phyloP scores from a whole-genome alignment of 208 protist species.

The Leishmania guyanensis region DNA sequence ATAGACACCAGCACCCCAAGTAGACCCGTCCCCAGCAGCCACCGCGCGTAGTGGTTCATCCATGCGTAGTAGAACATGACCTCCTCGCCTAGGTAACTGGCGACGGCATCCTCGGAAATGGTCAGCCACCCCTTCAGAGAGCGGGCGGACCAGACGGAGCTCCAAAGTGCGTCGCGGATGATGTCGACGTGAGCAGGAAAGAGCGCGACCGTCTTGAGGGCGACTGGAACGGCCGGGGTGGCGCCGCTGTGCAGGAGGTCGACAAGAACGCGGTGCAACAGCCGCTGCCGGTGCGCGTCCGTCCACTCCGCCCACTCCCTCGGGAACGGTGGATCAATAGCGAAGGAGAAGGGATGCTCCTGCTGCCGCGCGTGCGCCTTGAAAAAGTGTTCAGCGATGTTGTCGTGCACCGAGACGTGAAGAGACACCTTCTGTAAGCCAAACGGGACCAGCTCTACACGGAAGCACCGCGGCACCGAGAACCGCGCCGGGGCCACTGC shows the following conservation, averaged over 20 bases:
- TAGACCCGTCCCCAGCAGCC: conserved; percentile 48
- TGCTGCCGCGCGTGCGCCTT: conserved; percentile 29
- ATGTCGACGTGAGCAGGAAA: conserved; percentile 48
- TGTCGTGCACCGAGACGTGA: conserved; percentile 37
- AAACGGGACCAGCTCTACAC: conserved; percentile 34
- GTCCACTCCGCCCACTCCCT: conserved; percentile 24
- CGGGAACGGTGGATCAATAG: conserved; percentile 46
- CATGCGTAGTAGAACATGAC: conserved; percentile 80
- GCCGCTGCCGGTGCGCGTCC: conserved; percentile 44
- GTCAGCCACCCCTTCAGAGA: conserved; percentile 16
- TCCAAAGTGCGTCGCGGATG: conserved; percentile 35
- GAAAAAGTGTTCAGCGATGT: conserved; percentile 39
- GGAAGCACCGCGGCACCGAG: conserved; percentile 35
- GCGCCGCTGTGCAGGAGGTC: conserved; percentile 36
- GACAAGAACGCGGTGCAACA: conserved; percentile 47
- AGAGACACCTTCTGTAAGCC: conserved; percentile 28
- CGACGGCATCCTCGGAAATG: conserved; percentile 30
- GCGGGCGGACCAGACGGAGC: conserved; percentile 11
- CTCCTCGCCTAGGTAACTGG: conserved; percentile 63
- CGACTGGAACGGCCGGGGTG: conserved; percentile 21
- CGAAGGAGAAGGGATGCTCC: conserved; percentile 17
- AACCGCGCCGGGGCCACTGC: conserved; percentile 14
- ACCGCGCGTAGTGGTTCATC: conserved; percentile 75
- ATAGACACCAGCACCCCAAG: conserved; percentile 28
- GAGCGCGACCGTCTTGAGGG: conserved; percentile 11